A percentile compares a stretch with the other conserved stretches of the same genome.
These are phyloP conservation scores for Sarocladium strictum DNA, from an alignment of 2,329 filamentous ascomycete species.

Conservation along the genomic window DNA sequence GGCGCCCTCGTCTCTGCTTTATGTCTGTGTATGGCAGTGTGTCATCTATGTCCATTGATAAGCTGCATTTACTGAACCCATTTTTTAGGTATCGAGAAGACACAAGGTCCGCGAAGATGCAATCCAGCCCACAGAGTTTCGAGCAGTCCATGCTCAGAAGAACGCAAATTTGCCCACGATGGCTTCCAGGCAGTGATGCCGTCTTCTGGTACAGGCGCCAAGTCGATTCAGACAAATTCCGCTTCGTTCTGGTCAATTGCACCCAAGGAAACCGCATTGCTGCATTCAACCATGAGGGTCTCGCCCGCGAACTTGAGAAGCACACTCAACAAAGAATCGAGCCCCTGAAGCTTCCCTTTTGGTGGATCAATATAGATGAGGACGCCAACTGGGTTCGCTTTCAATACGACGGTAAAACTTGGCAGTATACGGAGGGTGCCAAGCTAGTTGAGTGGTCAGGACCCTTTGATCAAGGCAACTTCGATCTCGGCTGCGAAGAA, in stretches of 20 bases:
- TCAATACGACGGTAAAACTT: slow-evolving; percentile 13
- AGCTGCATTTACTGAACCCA: not conserved
- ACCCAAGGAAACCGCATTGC: slow-evolving; percentile 9
- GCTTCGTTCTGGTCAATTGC: slow-evolving; percentile 18
- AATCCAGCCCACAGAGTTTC: not conserved
- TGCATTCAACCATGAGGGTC: slow-evolving; percentile 19
- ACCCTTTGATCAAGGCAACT: slow-evolving; percentile 9
- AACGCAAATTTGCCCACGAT: slow-evolving; percentile 10
- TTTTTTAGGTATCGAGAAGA: not conserved
- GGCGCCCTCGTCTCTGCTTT: not conserved
- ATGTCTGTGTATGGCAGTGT: not conserved
- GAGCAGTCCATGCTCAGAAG: not conserved
- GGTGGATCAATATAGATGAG: slow-evolving; percentile 16
- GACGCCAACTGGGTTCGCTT: slow-evolving; percentile 16
- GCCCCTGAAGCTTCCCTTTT: slow-evolving; percentile 15
- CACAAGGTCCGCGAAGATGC: not conserved
- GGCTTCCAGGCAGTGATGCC: slow-evolving; percentile 15
- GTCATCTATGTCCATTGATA: not conserved
- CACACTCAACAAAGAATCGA: slow-evolving; percentile 11
- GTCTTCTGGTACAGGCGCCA: slow-evolving; percentile 21
- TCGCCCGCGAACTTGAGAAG: slow-evolving; percentile 15
- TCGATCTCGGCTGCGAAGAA: slow-evolving; percentile 14
- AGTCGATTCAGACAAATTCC: slow-evolving; percentile 10
- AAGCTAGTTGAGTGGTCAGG: slow-evolving; percentile 16
- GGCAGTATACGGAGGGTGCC: slow-evolving; percentile 15